phyloP scores from a whole-genome alignment of 345 rosid species.

The Salix caprea region DNA sequence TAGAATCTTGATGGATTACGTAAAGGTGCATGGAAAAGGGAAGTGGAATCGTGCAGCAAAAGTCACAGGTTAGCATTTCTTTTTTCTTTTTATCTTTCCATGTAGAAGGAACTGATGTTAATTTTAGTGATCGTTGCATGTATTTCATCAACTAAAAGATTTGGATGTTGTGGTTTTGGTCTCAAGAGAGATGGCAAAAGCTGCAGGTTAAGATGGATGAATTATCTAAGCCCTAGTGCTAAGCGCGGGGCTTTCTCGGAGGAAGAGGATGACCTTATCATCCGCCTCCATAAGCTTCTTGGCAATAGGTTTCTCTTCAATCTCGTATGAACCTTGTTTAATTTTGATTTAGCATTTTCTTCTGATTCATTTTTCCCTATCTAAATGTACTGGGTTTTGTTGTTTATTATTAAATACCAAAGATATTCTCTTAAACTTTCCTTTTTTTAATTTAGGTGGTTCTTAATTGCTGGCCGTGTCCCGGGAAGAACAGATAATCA shows the following conservation, averaged over 20 bases:
- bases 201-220: constrained; percentile 40
- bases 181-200: constrained; percentile 24
- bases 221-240: constrained; percentile 37
- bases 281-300: no score
- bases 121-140: no score
- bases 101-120: no score
- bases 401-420: background rate
- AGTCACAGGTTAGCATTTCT: background rate
- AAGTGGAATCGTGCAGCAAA: constrained; percentile 59
- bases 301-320: background rate
- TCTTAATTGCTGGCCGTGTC: constrained; percentile 41
- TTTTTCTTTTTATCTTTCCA: background rate
- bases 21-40: constrained; percentile 53
- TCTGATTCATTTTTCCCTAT: no score
- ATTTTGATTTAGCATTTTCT: background rate
- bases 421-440: background rate
- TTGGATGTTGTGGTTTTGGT: no score
- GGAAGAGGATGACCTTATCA: constrained; percentile 42
- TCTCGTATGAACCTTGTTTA: background rate
- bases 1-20: constrained; percentile 33
- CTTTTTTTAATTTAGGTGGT: constrained; percentile 25
- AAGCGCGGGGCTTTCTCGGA: constrained; percentile 36
- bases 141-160: no score
- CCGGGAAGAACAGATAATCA: constrained; percentile 48
- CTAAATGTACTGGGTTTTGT: background rate